Percentiles rank a stretch among this genome's conserved stretches.
These are phyloP conservation scores for Penicillium fuscoglaucum DNA, from an alignment of 2,329 filamentous ascomycete species.

Conservation along the genomic window DNA sequence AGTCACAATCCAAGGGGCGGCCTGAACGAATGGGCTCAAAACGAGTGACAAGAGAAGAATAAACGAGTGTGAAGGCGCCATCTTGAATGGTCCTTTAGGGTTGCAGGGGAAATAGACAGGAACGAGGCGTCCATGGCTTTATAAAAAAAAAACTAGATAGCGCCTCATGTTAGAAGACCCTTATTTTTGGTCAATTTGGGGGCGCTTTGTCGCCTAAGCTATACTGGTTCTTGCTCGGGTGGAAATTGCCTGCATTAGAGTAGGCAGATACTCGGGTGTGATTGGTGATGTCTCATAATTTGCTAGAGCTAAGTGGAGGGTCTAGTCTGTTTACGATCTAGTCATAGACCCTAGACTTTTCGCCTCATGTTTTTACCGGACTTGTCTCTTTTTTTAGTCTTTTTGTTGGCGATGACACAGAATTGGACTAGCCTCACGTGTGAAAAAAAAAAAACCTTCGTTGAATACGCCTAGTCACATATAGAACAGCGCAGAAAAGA, in stretches of 20 bases:
- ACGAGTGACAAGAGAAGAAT: conserved; percentile 23
- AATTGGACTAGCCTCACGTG: background rate
- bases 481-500: background rate
- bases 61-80: conserved; percentile 30
- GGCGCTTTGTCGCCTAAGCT: conserved; percentile 2
- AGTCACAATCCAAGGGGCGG: conserved; percentile 35
- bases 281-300: conserved; percentile 10
- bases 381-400: background rate
- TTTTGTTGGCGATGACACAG: background rate
- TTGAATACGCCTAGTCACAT: background rate
- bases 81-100: conserved; percentile 11
- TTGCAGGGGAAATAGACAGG: background rate
- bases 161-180: conserved; percentile 9
- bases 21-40: conserved; percentile 22
- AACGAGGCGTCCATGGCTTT: conserved; percentile 3
- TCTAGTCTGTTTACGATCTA: conserved; percentile 3
- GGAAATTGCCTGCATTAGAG: conserved; percentile 11
- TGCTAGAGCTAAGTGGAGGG: background rate
- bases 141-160: background rate
- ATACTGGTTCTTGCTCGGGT: background rate
- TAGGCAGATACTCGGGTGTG: background rate
- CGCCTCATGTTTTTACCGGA: conserved; percentile 3
- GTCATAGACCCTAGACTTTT: background rate
- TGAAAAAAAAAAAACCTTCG: background rate
- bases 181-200: conserved; percentile 3